Evolutionary conservation across 345 rosid genomes (phyloP), one percentile per base, ranked within the genome.

Genomic region (Noccaea bulbosa): DNA sequence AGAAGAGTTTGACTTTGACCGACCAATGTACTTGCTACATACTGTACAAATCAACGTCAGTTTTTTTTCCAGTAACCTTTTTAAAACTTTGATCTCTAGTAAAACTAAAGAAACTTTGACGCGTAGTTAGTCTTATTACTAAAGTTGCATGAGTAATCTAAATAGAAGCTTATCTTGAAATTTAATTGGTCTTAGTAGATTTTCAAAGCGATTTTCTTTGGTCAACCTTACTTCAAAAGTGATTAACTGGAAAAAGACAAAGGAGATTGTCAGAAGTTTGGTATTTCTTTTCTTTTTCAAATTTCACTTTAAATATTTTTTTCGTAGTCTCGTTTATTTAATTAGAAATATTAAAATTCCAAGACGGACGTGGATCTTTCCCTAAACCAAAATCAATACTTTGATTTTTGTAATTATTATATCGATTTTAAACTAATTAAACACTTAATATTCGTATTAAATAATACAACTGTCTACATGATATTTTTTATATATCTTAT

Each of bases 331-430:
- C 46, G 63, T 65, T 81, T 78, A 80, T 77, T 87, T 82, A 80
- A 72, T 80, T 59, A 55, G 24, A 77, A 63, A 82, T 82, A 84
- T 86, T 90, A 74, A 92, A 85, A 83, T 88, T 83, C 85, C 92
- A 78, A 85, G 91, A 86, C 96, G 96, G 93, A 93, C 97, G 84
- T 83, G 85, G 85, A 87, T 77, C 88, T 78, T 85, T 85, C 84
- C 88, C 84, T 87, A 89, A 93, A 93, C 89, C 88, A 85, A 78
- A 88, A 79, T 93, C 83, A 82, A 87, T 87, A 85, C 87, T 89
- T 77, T 81, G 78, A 82, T 72, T 87, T 86, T 83, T 35, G 70
- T 81, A 82, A 86, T 83, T 87, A 82, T 79, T 85, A 83, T 83
- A 92, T 79, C 16, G 77, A 69, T 78, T 77, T 78, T 69, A 71